Base-by-base conservation (phyloP, 192 early-diverging fungal species). In the Pilobolus umbonatus region DNA sequence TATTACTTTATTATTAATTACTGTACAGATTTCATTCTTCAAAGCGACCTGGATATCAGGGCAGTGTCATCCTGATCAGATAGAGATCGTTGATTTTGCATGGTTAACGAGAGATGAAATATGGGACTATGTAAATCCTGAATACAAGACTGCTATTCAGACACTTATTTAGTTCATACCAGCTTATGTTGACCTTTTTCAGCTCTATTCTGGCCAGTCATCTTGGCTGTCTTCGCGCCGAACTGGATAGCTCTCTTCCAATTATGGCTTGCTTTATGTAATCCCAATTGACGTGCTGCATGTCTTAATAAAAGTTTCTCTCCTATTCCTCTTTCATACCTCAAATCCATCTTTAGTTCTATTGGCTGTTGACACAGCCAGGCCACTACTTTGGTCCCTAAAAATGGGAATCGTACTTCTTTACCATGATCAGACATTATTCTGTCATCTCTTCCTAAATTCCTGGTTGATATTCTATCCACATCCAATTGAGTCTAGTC, bases 241-340 rank as follows among this genome's bases (percentile, higher is more conserved):
- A 98, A 98, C 70, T 98, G 96, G 44, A 98, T 91, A 2, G 96
- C 96, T n/a, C 93, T 75, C 62, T 98, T 98, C 76, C 82, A 88
- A 61, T 88, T 83, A 19, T 62, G 69, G 50, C 66, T 80, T 35
- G 87, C 86, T n/a, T 79, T 53, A 0, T 17, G 32, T 40, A 96
- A 76, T 0, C 89, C 88, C n/a, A 96, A 69, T 54, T 62, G 55
- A 12, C 78, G 68, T 14, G 89, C 90, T 14, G 91, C 66, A 71
- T 85, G 77, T 15, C 94, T 67, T 50, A 98, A 66, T n/a, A 96
- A 59, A 30, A 94, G 61, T 69, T 98, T 98, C 57, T 96, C 94
- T 25, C 96, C 96, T 8, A 95, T 72, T 0, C 91, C 94, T 9
- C 87, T 70, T 11, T 75, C 74, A 64, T 85, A 90, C 5, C 89